These are phyloP conservation scores for Suillus lakei DNA, from an alignment of 768 basidiomycete genomes.

Conservation along the genomic window DNA sequence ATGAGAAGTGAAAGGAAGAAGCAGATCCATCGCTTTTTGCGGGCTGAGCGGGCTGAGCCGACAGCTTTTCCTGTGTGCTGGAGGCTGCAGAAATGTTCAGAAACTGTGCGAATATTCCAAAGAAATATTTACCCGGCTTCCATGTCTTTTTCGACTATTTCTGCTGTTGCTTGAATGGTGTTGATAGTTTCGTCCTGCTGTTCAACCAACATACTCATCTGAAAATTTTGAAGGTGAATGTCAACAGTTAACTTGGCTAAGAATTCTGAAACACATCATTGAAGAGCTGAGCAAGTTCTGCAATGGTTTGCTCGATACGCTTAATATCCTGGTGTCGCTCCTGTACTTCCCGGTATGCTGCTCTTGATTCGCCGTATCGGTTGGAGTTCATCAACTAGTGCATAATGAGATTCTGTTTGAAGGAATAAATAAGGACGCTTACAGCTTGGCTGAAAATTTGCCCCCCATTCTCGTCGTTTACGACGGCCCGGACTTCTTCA, in stretches of 20 bases:
- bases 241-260: neutral
- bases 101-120: neutral
- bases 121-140: slow-evolving; percentile 71
- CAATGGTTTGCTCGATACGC: slow-evolving; percentile 91
- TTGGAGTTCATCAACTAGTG: slow-evolving; percentile 83
- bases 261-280: slow-evolving; percentile 70
- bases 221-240: slow-evolving; percentile 9
- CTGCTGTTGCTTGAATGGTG: slow-evolving; percentile 80
- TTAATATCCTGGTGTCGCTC: slow-evolving; percentile 95
- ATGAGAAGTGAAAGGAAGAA: slow-evolving; percentile 76
- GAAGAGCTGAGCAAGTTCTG: slow-evolving; percentile 93
- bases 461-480: slow-evolving; percentile 78
- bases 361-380: slow-evolving; percentile 87
- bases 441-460: slow-evolving; percentile 94
- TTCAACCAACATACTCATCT: slow-evolving; percentile 96
- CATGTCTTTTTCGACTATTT: slow-evolving; percentile 77
- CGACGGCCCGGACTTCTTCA: slow-evolving; percentile 86
- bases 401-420: slow-evolving; percentile 5
- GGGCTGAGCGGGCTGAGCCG: slow-evolving; percentile 81
- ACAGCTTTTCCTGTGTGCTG: slow-evolving; percentile 89
- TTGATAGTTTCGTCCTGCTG: slow-evolving; percentile 92
- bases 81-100: slow-evolving; percentile 50
- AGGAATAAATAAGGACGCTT: slow-evolving; percentile 19
- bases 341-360: slow-evolving; percentile 96
- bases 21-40: slow-evolving; percentile 98